phyloP scores from a whole-genome alignment of 306 rosid species.

The Quercus mongolica region DNA sequence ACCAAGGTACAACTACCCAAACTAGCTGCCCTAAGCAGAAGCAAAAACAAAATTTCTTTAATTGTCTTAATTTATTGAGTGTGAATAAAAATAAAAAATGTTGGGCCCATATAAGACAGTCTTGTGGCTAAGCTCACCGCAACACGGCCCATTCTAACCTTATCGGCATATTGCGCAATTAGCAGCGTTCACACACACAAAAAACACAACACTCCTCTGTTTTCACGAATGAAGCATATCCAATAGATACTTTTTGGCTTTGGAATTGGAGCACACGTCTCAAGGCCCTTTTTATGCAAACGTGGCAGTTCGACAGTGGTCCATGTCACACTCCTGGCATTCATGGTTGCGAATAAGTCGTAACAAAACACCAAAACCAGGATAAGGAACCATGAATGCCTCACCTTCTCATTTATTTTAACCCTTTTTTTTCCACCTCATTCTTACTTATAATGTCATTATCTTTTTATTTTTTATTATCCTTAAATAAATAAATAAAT shows the following conservation, averaged over 20 bases:
- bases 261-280: slow-evolving; percentile 18
- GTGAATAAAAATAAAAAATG: neutral
- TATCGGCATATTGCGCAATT: slow-evolving; percentile 1
- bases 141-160: slow-evolving; percentile 8
- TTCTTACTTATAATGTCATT: neutral
- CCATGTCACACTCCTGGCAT: slow-evolving; percentile 1
- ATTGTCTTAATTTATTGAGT: neutral
- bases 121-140: neutral
- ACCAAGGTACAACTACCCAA: too few relatives aligned
- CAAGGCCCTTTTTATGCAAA: neutral
- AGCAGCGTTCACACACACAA: neutral
- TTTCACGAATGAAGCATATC: neutral
- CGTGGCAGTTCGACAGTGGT: slow-evolving; percentile 19
- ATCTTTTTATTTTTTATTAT: neutral
- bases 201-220: too few relatives aligned
- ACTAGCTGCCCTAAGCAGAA: too few relatives aligned
- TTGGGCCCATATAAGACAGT: slow-evolving; percentile 9
- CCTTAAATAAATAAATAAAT: too few relatives aligned
- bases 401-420: slow-evolving; percentile 29
- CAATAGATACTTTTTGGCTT: neutral
- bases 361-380: slow-evolving; percentile 31
- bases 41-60: too few relatives aligned
- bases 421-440: neutral
- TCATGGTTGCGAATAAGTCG: slow-evolving; percentile 9
- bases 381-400: slow-evolving; percentile 42